Percentiles rank a stretch among this genome's conserved stretches.
Conservation (phyloP, 345 rosid genomes). For the Pugionium dolabratum region DNA sequence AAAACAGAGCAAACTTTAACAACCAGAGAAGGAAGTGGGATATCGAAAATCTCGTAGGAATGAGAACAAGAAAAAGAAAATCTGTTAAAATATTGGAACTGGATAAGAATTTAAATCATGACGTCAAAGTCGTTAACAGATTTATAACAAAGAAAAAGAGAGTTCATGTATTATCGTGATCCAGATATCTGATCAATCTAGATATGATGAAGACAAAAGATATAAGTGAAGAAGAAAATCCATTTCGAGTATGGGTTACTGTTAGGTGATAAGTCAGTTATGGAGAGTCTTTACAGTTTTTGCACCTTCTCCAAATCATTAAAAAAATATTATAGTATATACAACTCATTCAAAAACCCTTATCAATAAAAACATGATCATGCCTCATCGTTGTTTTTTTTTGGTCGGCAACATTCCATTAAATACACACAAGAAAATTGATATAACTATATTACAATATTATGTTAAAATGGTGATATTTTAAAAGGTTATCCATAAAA, state of each 20-base stretch:
- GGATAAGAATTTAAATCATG: slow-evolving; percentile 40
- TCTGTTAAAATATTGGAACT: slow-evolving; percentile 4
- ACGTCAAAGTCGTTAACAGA: slow-evolving; percentile 35
- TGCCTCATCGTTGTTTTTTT: too few species aligned
- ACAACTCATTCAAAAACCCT: too few species aligned
- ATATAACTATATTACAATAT: too few species aligned
- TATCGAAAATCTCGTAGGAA: slow-evolving; percentile 9
- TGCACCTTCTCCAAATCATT: too few species aligned
- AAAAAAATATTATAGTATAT: too few species aligned
- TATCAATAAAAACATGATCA: too few species aligned
- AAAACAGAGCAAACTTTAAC: slow-evolving; percentile 25
- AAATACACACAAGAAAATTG: too few species aligned
- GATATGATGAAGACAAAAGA: slow-evolving; percentile 31
- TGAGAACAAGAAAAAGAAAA: neutral
- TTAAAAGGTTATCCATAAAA: too few species aligned
- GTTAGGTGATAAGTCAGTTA: too few species aligned
- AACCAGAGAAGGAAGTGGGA: neutral
- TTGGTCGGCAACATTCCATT: too few species aligned
- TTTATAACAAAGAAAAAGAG: slow-evolving; percentile 18
- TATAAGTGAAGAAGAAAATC: slow-evolving; percentile 4
- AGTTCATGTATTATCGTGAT: neutral
- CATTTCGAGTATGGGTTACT: slow-evolving; percentile 25
- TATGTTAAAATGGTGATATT: too few species aligned
- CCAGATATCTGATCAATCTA: slow-evolving; percentile 14
- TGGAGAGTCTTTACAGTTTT: too few species aligned